These are phyloP conservation scores for Mollisia scopiformis DNA, from an alignment of 2,329 filamentous ascomycete genomes.

Conservation along the genomic window DNA sequence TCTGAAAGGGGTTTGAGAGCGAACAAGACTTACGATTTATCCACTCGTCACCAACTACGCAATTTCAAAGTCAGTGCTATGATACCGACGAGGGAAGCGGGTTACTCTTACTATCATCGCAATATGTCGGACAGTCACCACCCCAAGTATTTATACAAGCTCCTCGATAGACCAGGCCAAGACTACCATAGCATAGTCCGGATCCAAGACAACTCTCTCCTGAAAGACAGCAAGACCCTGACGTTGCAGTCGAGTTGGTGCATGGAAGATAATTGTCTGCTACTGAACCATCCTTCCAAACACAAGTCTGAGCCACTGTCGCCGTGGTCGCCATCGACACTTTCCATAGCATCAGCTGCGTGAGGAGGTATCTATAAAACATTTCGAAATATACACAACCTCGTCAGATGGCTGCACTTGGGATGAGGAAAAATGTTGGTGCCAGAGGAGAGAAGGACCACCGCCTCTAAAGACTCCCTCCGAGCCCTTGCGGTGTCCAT, in stretches of 20 bases:
- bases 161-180: slow-evolving; percentile 10
- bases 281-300: slow-evolving; percentile 12
- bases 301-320: slow-evolving; percentile 7
- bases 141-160: slow-evolving; percentile 15
- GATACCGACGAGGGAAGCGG: not conserved
- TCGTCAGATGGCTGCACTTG: too few species aligned
- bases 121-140: slow-evolving; percentile 13
- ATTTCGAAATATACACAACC: too few species aligned
- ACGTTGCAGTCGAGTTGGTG: slow-evolving; percentile 6
- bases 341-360: not conserved
- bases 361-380: not conserved
- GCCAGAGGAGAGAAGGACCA: too few species aligned
- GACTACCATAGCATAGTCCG: slow-evolving; percentile 8
- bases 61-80: not conserved
- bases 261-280: slow-evolving; percentile 12
- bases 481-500: too few species aligned
- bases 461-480: too few species aligned
- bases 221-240: slow-evolving; percentile 13
- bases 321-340: slow-evolving; percentile 3
- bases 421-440: too few species aligned
- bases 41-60: slow-evolving; percentile 3
- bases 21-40: slow-evolving; percentile 1
- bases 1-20: too few species aligned
- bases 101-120: slow-evolving; percentile 10
- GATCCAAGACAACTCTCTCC: slow-evolving; percentile 9